Evolutionary conservation across 306 rosid species (phyloP), one percentile per base, ranked within the genome.

Genomic region (Corylus americana): DNA sequence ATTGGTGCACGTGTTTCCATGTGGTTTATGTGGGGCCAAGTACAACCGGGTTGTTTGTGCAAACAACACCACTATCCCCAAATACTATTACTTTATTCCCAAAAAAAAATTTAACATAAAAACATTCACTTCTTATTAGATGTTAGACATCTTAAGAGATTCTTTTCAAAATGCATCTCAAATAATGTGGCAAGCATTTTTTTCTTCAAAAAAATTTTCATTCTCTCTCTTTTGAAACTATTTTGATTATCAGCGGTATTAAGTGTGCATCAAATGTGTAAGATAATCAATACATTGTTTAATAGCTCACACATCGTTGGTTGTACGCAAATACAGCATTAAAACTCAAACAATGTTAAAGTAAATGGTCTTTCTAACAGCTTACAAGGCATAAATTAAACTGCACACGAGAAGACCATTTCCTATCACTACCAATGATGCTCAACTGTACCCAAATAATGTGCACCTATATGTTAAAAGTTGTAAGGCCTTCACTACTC

Each of bases 311-410:
- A 81, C 82, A 77, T 77, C 44, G 63, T 76, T 67, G 61, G 51
- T 91, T 85, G 94, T 82, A 91, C 71, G 88, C 48, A 76, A 89
- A 91, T 89, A 91, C 93, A 93, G 91, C 83, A 67, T 53, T 82
- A 57, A 81, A 85, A 77, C 77, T 86, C 83, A 82, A 85, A 87
- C 69, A 75, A 55, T 6, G 71, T 76, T 75, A 78, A 73, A 87
- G 83, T 77, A 86, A 88, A 93, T 82, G 89, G 96, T 86, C 89
- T 85, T 78, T 80, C 86, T 86, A 81, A 90, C 97, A 91, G 98
- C 93, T 91, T 90, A 88, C 97, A 92, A 55, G 73, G 63, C 80
- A 91, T 89, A 92, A 95, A 95, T 97, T 90, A 92, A 91, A 80
- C 84, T 7, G 87, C 90, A 89, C 93, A 92, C 8, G 77, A 85